Percentiles rank a stretch among this genome's conserved stretches.
phyloP scores from a whole-genome alignment of 192 early-diverging fungal genomes.

The Coemansia sp. region DNA sequence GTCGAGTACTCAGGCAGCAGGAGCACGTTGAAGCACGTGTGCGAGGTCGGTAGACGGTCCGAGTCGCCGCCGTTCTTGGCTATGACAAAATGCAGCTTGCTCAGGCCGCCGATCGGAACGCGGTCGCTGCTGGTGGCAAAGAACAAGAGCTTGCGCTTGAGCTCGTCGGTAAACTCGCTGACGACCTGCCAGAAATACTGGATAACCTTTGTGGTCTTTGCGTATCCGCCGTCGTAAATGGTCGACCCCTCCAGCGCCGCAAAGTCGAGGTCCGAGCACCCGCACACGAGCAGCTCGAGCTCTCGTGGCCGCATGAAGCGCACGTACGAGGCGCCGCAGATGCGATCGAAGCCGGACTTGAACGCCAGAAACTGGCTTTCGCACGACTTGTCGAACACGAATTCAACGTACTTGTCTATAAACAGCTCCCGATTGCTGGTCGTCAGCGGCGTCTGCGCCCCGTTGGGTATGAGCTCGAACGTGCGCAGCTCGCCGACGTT shows the following conservation, averaged over 20 bases:
- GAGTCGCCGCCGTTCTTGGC: constrained; percentile 82
- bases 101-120: constrained; percentile 83
- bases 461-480: constrained; percentile 66
- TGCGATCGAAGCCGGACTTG: constrained; percentile 69
- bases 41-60: constrained; percentile 84
- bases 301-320: constrained; percentile 84
- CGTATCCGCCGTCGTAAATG: constrained; percentile 83
- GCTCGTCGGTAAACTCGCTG: constrained; percentile 72
- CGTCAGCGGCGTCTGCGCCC: constrained; percentile 62
- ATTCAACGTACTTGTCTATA: constrained; percentile 77
- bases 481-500: constrained; percentile 60
- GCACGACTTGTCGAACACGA: constrained; percentile 69
- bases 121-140: constrained; percentile 91
- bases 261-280: constrained; percentile 82
- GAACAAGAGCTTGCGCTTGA: constrained; percentile 82
- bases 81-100: constrained; percentile 82
- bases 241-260: constrained; percentile 70
- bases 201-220: constrained; percentile 61
- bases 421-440: constrained; percentile 76
- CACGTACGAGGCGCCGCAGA: constrained; percentile 46
- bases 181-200: constrained; percentile 86
- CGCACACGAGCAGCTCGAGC: constrained; percentile 84
- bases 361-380: constrained; percentile 76
- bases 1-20: constrained; percentile 78
- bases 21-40: constrained; percentile 91